Conservation (phyloP, 345 rosid genomes). For the Physaria fendleri region DNA sequence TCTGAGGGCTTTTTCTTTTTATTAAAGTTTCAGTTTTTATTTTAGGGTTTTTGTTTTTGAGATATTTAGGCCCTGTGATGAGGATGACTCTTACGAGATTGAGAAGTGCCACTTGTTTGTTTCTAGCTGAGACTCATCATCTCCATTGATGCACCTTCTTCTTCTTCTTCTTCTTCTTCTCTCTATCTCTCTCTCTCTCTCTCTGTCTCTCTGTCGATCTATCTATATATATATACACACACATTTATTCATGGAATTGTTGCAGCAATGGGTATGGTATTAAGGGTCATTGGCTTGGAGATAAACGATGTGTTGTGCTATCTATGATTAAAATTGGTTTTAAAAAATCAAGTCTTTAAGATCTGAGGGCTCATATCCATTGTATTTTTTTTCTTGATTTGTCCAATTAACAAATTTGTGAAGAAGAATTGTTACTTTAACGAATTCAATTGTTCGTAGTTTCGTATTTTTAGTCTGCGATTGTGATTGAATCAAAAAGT, state of each 20-base stretch:
- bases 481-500: no score
- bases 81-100: neutral
- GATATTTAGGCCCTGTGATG: constrained; percentile 22
- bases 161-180: constrained; percentile 7
- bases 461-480: no score
- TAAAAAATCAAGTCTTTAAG: neutral
- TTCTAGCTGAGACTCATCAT: constrained; percentile 6
- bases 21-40: no score
- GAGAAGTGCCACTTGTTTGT: constrained; percentile 11
- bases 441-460: no score
- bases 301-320: neutral
- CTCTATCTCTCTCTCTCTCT: constrained; percentile 8
- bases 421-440: no score
- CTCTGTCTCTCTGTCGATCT: neutral
- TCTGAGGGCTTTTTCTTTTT: no score
- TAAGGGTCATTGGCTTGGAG: constrained; percentile 2
- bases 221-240: neutral
- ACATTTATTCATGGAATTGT: neutral
- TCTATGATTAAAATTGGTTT: neutral
- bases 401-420: no score
- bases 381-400: neutral
- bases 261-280: neutral
- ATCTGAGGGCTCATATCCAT: neutral
- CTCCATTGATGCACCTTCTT: neutral
- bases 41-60: neutral